Conservation (phyloP, 2,329 filamentous ascomycete species). For the Incumbomyces lentus region DNA sequence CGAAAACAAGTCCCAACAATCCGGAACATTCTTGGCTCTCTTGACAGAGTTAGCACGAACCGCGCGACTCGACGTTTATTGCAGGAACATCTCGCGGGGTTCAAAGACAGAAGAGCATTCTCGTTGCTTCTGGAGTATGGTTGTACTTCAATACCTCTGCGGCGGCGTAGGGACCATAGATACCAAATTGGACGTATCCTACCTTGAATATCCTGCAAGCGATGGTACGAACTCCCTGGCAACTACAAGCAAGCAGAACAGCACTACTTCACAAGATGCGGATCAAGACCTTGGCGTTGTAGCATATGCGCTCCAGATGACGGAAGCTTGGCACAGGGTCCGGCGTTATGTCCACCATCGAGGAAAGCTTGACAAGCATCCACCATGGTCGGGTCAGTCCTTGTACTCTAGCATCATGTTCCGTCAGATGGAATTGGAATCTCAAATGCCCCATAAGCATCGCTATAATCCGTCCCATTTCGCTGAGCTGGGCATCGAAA, state of each 20-base stretch:
- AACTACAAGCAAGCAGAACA: not conserved
- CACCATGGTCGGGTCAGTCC: conserved; percentile 41
- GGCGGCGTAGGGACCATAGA: conserved; percentile 22
- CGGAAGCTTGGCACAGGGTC: conserved; percentile 40
- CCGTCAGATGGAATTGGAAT: conserved; percentile 43
- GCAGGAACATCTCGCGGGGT: not conserved
- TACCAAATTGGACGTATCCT: conserved; percentile 8
- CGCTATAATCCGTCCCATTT: conserved; percentile 43
- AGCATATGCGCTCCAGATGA: conserved; percentile 37
- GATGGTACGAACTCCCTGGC: conserved; percentile 7
- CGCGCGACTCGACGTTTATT: conserved; percentile 26
- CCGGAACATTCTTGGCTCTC: conserved; percentile 35
- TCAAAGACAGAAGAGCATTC: conserved; percentile 4
- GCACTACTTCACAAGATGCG: conserved; percentile 1
- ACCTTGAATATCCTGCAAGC: conserved; percentile 10
- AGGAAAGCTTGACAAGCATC: conserved; percentile 34
- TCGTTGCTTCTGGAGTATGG: conserved; percentile 34
- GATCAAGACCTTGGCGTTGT: conserved; percentile 30
- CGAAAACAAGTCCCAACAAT: conserved; percentile 36
- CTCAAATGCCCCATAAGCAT: conserved; percentile 40
- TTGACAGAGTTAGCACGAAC: conserved; percentile 38
- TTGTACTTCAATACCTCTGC: conserved; percentile 35
- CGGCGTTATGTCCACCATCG: conserved; percentile 38
- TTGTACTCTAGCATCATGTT: conserved; percentile 44
- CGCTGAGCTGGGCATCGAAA: conserved; percentile 30